Evolutionary conservation across 1,139 yeast genomes (phyloP), one percentile per base, ranked within the genome.

Genomic region (Pneumocystis oryctolagi): DNA sequence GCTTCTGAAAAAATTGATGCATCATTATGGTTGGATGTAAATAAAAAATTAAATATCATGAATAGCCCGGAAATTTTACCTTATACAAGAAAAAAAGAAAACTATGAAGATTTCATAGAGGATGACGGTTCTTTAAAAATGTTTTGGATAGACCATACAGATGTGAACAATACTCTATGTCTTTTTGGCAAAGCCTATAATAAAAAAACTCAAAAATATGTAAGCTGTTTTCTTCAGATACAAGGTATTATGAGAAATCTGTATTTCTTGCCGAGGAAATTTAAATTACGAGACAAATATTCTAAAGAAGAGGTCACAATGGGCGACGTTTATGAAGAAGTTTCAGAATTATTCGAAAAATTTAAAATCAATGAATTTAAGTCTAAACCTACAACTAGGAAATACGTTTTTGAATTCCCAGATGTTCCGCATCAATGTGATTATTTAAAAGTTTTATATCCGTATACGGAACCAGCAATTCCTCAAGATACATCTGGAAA

Each of bases 101-200:
- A 62, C 31, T 60, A 65, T 1, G 61, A 59, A 12, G 69, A 67
- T 9, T 67, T 67, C 14, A 61, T 65, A 4, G 70, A 74, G 3
- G 75, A 75, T 1, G 78, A 79, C 1, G 80, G 78, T 61, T 71
- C 79, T 2, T 79, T 89, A 71, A 81, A 82, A 69, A 84, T 92
- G 84, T 92, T 81, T 72, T 94, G 97, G 97, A 76, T 87, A 55
- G 99, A 94, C 72, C 89, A 84, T 72, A 80, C 87, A 59, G 97
- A 92, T 71, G 81, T 85, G 28, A 89, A 85, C 64, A 80, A 80
- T 67, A 75, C 84, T 0, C 75, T 94, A 58, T 75, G 89, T 20
- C 77, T 92, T n/a, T 92, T 87, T 72, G 99, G 99, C 62, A 89
- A 89, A 71, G 79, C 85, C 9, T 76, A 78, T 66, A 79, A 89